Percentiles rank a stretch among this genome's conserved stretches.
phyloP scores from a whole-genome alignment of 345 rosid genomes.

The Boechera divaricarpa region DNA sequence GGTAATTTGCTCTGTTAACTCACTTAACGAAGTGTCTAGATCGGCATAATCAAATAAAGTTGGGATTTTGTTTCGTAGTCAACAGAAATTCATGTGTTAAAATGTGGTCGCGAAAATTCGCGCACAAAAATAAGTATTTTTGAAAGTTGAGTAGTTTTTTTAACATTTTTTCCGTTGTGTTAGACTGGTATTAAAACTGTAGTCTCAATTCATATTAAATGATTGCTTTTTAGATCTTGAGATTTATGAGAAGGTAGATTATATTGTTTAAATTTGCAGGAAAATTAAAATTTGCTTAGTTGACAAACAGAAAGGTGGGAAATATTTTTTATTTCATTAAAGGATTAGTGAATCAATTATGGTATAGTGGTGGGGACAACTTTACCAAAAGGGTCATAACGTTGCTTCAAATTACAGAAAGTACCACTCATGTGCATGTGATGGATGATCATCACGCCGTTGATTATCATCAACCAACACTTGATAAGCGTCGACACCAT shows the following conservation, averaged over 20 bases:
- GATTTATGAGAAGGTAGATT: conserved; percentile 7
- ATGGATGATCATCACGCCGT: conserved; percentile 31
- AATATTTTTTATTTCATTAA: neutral
- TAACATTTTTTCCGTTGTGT: too few relatives aligned
- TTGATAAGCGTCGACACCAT: conserved; percentile 20
- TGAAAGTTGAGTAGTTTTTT: too few relatives aligned
- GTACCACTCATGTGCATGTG: conserved; percentile 47
- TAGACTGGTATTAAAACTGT: too few relatives aligned
- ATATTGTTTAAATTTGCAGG: neutral
- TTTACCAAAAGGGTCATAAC: conserved; percentile 36
- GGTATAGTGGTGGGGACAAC: conserved; percentile 47
- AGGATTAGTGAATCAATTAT: conserved; percentile 35
- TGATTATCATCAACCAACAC: conserved; percentile 31
- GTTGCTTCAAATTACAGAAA: conserved; percentile 35
- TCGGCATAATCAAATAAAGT: too few relatives aligned
- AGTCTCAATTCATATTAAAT: neutral
- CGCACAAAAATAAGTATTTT: too few relatives aligned
- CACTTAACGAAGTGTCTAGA: too few relatives aligned
- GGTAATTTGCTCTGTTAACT: too few relatives aligned
- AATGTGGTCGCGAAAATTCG: too few relatives aligned
- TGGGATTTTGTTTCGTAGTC: too few relatives aligned
- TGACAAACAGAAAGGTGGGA: conserved; percentile 29
- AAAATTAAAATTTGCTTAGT: conserved; percentile 7
- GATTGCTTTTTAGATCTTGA: neutral
- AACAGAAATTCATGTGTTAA: too few relatives aligned